Evolutionary conservation across 495 filamentous ascomycete species (phyloP), one percentile per base, ranked within the genome.

Genomic region (Aspergillus leporis): DNA sequence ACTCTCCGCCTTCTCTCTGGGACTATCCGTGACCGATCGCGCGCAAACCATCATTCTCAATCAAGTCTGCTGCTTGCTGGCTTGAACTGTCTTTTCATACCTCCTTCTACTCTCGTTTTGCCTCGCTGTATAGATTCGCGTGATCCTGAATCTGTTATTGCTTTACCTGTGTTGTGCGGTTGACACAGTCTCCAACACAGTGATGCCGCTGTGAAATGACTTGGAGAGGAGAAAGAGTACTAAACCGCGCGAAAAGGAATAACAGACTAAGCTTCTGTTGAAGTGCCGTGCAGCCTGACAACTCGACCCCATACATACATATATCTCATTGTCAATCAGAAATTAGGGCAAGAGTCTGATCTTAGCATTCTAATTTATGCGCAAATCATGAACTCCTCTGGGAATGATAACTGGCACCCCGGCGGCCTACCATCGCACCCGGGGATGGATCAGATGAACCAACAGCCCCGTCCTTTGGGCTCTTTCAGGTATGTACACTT

Each of bases 401-500:
- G 77, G 64, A 78, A 73, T 59, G 75, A 80, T 72, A 75, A 68
- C 63, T 80, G 75, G 77, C 77, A 78, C 68, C 71, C 75, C 34
- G 74, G 74, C 65, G 75, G 75, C 56, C 71, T 72, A 28, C 75
- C 77, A 58, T 71, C 74, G 62, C 77, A 77, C 66, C 71, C 75
- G 64, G 64, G 68, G 57, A 74, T 80, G 72, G 77, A 80, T 55
- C 76, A 76, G 50, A 73, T 78, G 67, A 76, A 69, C 60, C 76
- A 77, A 61, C 75, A 74, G 55, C 71, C 74, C 67, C 75, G 77
- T 47, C 69, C 74, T 51, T 58, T 80, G 65, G 77, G 77, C 50
- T 73, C 77, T 12, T 80, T 77, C 61, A 66, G 72, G 77, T 80
- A 75, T 61, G 73, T 58, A 23, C n/a, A 12, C 5, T 0, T 30